Conservation (phyloP, 208 protist species). For the Leishmania tarentolae region DNA sequence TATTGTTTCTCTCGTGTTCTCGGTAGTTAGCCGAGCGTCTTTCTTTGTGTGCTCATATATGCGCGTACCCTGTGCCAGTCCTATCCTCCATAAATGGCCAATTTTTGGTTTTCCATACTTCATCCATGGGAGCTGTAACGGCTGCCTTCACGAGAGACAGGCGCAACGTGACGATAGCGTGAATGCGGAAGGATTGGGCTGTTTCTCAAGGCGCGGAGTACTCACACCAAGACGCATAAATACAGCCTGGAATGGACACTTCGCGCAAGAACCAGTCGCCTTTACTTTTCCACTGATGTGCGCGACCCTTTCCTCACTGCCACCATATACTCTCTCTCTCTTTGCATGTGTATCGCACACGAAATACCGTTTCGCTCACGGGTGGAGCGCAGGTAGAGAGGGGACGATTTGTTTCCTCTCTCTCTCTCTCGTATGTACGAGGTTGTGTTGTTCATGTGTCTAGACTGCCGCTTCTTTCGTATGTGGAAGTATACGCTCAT, state of each 20-base stretch:
- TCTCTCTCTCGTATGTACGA: background rate
- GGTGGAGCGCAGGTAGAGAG: background rate
- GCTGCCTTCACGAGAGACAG: background rate
- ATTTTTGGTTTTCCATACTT: background rate
- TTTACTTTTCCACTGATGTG: background rate
- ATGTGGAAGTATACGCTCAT: background rate
- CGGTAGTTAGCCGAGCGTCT: background rate
- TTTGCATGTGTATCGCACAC: background rate
- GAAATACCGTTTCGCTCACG: background rate
- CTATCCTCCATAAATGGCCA: background rate
- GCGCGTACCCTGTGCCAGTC: too few relatives aligned
- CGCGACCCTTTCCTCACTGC: background rate
- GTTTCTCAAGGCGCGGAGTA: background rate
- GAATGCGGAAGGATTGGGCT: background rate
- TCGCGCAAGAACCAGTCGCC: background rate
- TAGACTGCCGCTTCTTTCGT: background rate
- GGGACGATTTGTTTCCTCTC: background rate
- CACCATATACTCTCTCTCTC: background rate
- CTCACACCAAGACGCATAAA: background rate
- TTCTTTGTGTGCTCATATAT: background rate
- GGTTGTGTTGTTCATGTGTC: background rate
- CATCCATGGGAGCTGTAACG: background rate
- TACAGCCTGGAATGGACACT: background rate
- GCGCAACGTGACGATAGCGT: too few relatives aligned
- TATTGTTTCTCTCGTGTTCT: too few relatives aligned